Evolutionary conservation across 2,329 filamentous ascomycete species (phyloP).

Genomic region (Clonostachys rosea): DNA sequence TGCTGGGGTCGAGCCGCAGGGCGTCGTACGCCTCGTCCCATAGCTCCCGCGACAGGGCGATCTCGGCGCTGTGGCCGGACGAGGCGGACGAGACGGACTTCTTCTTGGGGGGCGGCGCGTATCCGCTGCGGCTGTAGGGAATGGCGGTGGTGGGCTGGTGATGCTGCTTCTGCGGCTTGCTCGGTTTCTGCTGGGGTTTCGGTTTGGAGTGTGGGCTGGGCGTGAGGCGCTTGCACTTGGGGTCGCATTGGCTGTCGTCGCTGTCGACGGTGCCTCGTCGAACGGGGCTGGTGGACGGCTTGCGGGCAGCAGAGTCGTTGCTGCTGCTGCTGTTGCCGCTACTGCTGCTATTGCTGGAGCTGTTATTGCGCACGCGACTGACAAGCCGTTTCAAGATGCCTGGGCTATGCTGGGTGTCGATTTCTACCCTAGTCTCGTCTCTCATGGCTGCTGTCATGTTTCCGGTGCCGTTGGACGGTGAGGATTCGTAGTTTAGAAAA

Average conservation of each 20-base stretch:
- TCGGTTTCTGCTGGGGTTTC: background rate
- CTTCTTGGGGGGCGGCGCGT: background rate
- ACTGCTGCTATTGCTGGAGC: background rate
- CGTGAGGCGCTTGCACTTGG: background rate
- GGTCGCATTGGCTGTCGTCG: background rate
- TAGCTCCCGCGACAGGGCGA: constrained; percentile 15
- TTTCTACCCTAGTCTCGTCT: too few species aligned
- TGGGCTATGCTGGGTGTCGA: background rate
- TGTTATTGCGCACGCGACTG: constrained; percentile 1
- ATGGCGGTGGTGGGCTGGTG: background rate
- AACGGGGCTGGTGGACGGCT: background rate
- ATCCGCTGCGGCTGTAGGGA: background rate
- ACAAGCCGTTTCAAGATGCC: constrained; percentile 5
- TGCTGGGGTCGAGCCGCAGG: constrained; percentile 18
- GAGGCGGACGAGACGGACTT: background rate
- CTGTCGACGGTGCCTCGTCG: background rate
- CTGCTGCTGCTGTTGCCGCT: background rate
- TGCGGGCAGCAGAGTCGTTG: background rate
- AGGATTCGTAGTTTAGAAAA: too few species aligned
- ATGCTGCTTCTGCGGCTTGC: background rate
- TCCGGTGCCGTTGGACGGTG: too few species aligned
- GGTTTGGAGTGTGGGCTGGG: background rate
- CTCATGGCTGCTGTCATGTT: too few species aligned
- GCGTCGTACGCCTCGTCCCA: constrained; percentile 27
- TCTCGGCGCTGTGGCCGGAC: constrained; percentile 3